These are phyloP conservation scores for Calonectria multiphialidica DNA, from an alignment of 2,329 filamentous ascomycete species.

Conservation along the genomic window DNA sequence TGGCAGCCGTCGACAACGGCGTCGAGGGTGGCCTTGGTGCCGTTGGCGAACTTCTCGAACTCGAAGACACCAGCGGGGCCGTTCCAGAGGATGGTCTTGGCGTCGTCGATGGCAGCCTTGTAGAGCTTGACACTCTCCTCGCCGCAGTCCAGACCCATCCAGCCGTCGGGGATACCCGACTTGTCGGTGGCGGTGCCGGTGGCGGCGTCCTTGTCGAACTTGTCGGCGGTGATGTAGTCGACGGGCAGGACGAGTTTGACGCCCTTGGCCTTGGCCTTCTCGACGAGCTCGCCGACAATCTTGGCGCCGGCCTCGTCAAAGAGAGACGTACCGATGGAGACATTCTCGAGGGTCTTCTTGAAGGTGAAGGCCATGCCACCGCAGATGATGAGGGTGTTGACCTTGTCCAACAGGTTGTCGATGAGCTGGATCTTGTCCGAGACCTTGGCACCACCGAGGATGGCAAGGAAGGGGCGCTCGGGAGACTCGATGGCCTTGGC, in stretches of 20 bases:
- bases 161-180: slow-evolving; percentile 93
- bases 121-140: slow-evolving; percentile 89
- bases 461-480: slow-evolving; percentile 96
- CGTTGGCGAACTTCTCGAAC: slow-evolving; percentile 92
- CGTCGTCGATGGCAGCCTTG: slow-evolving; percentile 86
- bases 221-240: slow-evolving; percentile 96
- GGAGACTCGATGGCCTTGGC: slow-evolving; percentile 95
- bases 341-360: slow-evolving; percentile 96
- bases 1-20: slow-evolving; percentile 85
- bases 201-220: slow-evolving; percentile 88
- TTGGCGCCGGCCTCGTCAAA: slow-evolving; percentile 96
- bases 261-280: slow-evolving; percentile 96
- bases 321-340: slow-evolving; percentile 90
- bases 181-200: slow-evolving; percentile 86
- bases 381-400: slow-evolving; percentile 96
- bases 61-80: slow-evolving; percentile 98
- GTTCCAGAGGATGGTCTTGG: slow-evolving; percentile 99
- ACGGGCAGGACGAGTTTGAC: slow-evolving; percentile 95
- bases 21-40: slow-evolving; percentile 93
- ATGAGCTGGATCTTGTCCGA: slow-evolving; percentile 99
- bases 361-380: slow-evolving; percentile 99
- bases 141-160: slow-evolving; percentile 97
- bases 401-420: slow-evolving; percentile 98
- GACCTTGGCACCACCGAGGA: slow-evolving; percentile 97
- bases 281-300: slow-evolving; percentile 87